Percentiles rank a stretch among this genome's conserved stretches.
Conservation (phyloP, 1,284 basidiomycete species). For the Cryptococcus deneoformans region DNA sequence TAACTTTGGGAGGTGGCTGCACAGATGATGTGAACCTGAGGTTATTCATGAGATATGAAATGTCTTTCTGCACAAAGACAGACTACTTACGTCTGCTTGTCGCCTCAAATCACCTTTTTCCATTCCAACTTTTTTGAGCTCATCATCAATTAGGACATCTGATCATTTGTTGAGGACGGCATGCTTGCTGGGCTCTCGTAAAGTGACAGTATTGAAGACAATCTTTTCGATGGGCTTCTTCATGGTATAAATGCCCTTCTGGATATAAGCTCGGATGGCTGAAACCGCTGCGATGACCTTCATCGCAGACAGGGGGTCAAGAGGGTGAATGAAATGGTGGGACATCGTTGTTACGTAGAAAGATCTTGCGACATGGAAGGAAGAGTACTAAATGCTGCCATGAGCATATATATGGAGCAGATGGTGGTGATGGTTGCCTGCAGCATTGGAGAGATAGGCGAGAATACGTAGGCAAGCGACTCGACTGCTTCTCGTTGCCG, state of each 20-base stretch:
- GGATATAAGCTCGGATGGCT: slow-evolving; percentile 34
- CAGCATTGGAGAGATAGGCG: not conserved
- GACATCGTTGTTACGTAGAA: not conserved
- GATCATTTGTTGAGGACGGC: slow-evolving; percentile 37
- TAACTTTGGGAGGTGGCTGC: slow-evolving; percentile 45
- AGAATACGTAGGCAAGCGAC: no score
- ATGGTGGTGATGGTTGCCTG: no score
- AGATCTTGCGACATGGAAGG: slow-evolving; percentile 3
- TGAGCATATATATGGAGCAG: not conserved
- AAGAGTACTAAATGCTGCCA: not conserved
- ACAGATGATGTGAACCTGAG: slow-evolving; percentile 48
- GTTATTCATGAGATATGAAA: not conserved
- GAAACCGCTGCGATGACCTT: slow-evolving; percentile 45
- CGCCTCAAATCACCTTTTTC: slow-evolving; percentile 16
- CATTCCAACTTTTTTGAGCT: slow-evolving; percentile 22
- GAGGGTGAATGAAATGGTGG: slow-evolving; percentile 40
- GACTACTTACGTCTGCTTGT: slow-evolving; percentile 41
- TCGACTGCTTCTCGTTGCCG: no score
- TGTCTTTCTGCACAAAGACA: not conserved
- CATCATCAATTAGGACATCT: slow-evolving; percentile 37
- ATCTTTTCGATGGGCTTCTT: slow-evolving; percentile 24
- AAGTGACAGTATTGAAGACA: slow-evolving; percentile 44
- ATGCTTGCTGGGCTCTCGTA: slow-evolving; percentile 46
- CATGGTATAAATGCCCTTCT: slow-evolving; percentile 13
- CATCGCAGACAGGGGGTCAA: slow-evolving; percentile 47